phyloP scores from a whole-genome alignment of 768 basidiomycete genomes.

The Leccinum uliginosum region DNA sequence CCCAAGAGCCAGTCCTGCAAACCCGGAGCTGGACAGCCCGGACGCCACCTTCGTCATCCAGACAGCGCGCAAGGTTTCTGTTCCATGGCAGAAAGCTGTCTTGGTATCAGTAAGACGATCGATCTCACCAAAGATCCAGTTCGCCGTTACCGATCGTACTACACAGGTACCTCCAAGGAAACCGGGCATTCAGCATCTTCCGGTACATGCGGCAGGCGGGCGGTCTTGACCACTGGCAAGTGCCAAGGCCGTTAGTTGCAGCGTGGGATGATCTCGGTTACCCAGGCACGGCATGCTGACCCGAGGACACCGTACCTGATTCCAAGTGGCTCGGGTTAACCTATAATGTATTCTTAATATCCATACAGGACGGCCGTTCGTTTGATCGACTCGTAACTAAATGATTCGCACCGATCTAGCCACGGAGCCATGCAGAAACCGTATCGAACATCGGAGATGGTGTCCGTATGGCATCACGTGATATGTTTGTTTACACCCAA shows the following conservation, averaged over 20 bases:
- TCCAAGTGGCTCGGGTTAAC: constrained; percentile 1
- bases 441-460: neutral
- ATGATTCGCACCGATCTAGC: constrained; percentile 5
- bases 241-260: constrained; percentile 4
- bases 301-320: neutral
- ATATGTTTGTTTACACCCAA: neutral
- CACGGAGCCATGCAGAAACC: neutral
- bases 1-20: constrained; percentile 1
- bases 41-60: constrained; percentile 22
- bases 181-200: constrained; percentile 5
- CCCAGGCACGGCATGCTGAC: constrained; percentile 1
- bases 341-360: constrained; percentile 1
- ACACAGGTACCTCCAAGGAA: constrained; percentile 25
- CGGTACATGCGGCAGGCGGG: constrained; percentile 17
- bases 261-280: constrained; percentile 12
- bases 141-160: constrained; percentile 7
- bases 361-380: neutral
- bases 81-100: constrained; percentile 19
- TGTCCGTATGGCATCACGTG: constrained; percentile 11
- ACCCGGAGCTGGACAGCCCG: constrained; percentile 1
- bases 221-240: constrained; percentile 13
- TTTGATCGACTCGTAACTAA: constrained; percentile 3
- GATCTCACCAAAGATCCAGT: neutral
- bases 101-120: constrained; percentile 18
- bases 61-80: constrained; percentile 17